Evolutionary conservation across 805 yeast species (phyloP).

Genomic region (Saccharomycopsis sp.): DNA sequence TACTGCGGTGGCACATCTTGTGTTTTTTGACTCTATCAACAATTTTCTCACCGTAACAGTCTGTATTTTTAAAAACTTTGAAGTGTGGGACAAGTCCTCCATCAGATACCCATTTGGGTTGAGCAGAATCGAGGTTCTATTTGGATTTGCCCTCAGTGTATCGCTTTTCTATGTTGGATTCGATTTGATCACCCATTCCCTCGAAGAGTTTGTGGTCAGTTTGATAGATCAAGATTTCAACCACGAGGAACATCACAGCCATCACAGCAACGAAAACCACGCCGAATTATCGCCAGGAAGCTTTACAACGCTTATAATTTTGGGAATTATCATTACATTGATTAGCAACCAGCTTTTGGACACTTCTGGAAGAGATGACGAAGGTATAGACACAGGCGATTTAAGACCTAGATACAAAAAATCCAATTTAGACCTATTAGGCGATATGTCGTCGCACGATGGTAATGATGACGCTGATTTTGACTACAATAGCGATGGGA

Average conservation of each 20-base stretch:
- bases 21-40: conserved; percentile 81
- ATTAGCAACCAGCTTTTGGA: conserved; percentile 24
- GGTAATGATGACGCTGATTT: conserved; percentile 1
- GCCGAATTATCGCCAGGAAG: conserved; percentile 23
- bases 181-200: conserved; percentile 78
- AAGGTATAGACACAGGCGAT: conserved; percentile 1
- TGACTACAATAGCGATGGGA: conserved; percentile 3
- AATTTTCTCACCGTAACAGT: conserved; percentile 63
- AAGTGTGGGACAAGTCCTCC: conserved; percentile 81
- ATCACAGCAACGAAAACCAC: conserved; percentile 25
- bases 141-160: conserved; percentile 81
- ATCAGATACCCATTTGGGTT: conserved; percentile 86
- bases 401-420: conserved; percentile 6
- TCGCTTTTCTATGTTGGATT: conserved; percentile 86
- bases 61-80: conserved; percentile 82
- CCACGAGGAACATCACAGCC: conserved; percentile 28
- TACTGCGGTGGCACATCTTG: conserved; percentile 76
- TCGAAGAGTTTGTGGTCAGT: conserved; percentile 60
- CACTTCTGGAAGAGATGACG: conserved; percentile 11
- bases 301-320: conserved; percentile 28
- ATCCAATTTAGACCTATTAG: conserved; percentile 11
- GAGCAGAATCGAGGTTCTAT: conserved; percentile 82
- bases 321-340: conserved; percentile 28
- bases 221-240: conserved; percentile 22
- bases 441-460: background rate